phyloP scores from a whole-genome alignment of 2,329 filamentous ascomycete genomes.

The Amauroascus niger region DNA sequence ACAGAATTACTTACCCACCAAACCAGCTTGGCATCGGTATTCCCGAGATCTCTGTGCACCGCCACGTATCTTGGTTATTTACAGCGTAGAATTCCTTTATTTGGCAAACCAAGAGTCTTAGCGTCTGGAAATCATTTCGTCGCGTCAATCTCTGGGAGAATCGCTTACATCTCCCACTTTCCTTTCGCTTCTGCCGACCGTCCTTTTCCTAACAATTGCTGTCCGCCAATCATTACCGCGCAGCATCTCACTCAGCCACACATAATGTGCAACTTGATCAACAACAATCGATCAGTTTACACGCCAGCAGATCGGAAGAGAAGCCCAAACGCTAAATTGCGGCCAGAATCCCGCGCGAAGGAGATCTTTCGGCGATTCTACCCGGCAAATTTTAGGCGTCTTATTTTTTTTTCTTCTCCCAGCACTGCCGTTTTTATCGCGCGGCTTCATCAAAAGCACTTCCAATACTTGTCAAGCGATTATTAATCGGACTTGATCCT shows the following conservation, averaged over 20 bases:
- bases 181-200: neutral
- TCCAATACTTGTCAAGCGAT: neutral
- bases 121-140: neutral
- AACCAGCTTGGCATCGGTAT: slow-evolving; percentile 1
- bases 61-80: neutral
- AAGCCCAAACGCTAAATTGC: too few relatives aligned
- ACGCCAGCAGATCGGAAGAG: too few relatives aligned
- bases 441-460: neutral
- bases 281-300: too few relatives aligned
- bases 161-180: neutral
- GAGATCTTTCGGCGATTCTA: neutral
- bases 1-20: neutral
- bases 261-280: too few relatives aligned
- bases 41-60: neutral
- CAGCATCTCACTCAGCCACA: too few relatives aligned
- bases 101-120: neutral
- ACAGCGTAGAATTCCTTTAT: neutral
- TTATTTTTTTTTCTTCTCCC: neutral
- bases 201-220: neutral
- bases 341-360: neutral
- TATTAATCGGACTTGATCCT: neutral
- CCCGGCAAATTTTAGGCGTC: neutral
- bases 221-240: neutral
- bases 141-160: too few relatives aligned
- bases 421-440: neutral